Percentiles rank a stretch among this genome's conserved stretches.
phyloP scores from a whole-genome alignment of 345 rosid species.

The Capsella bursapastoris region DNA sequence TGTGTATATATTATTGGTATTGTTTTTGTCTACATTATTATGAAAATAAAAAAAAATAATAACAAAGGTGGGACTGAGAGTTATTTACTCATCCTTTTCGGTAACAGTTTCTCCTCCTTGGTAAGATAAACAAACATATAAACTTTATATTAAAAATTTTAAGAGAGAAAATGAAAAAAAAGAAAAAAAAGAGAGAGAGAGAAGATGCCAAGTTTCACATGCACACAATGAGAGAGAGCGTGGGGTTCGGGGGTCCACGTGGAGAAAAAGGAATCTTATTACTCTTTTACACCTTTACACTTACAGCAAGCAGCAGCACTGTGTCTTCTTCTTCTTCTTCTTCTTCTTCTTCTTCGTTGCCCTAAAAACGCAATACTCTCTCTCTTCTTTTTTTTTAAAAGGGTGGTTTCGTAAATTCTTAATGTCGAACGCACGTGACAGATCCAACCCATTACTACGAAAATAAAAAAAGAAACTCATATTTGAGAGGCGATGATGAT shows the following conservation, averaged over 20 bases:
- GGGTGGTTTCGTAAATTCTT: conserved; percentile 5
- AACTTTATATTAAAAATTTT: neutral
- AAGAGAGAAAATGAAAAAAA: neutral
- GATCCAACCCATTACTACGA: conserved; percentile 24
- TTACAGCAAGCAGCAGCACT: neutral
- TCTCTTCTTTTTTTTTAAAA: neutral
- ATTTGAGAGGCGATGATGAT: neutral
- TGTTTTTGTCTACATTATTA: conserved; percentile 35
- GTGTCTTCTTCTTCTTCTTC: conserved; percentile 5
- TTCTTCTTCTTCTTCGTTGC: conserved; percentile 27
- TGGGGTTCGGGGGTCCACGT: conserved; percentile 49
- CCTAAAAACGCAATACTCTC: conserved; percentile 34
- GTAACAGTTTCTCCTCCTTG: conserved; percentile 41
- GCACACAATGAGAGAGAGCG: conserved; percentile 47
- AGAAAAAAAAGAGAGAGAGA: neutral
- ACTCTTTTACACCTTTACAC: neutral
- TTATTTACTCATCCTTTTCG: conserved; percentile 42
- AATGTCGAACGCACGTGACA: conserved; percentile 30
- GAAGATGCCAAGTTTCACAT: conserved; percentile 49
- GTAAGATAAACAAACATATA: conserved; percentile 27
- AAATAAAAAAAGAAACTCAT: neutral
- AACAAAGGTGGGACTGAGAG: conserved; percentile 41
- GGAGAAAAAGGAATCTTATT: conserved; percentile 42
- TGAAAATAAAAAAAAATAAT: neutral
- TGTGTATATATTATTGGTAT: conserved; percentile 34